These are phyloP conservation scores for Coniosporium tulheliwenetii DNA, from an alignment of 2,329 filamentous ascomycete genomes.

Conservation along the genomic window DNA sequence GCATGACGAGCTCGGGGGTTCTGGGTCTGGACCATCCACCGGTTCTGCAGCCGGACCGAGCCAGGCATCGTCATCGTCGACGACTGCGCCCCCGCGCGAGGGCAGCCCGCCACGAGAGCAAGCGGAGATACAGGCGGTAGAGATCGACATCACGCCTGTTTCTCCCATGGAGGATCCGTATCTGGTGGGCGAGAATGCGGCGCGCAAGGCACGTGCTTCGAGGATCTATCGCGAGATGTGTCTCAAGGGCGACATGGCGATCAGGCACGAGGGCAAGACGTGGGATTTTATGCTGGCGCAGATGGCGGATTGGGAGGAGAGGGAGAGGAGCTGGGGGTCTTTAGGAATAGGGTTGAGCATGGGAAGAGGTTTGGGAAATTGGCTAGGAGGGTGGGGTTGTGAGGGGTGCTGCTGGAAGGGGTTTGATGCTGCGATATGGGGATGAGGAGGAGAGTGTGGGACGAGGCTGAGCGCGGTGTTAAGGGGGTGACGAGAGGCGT, in stretches of 20 bases:
- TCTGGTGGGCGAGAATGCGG: constrained; percentile 51
- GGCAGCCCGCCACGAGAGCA: too few species aligned
- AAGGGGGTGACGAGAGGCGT: too few species aligned
- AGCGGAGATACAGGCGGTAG: constrained; percentile 7
- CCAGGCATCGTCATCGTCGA: not conserved
- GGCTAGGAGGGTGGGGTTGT: constrained; percentile 5
- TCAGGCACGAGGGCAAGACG: constrained; percentile 16
- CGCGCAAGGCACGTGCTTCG: constrained; percentile 39
- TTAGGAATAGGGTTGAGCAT: constrained; percentile 10
- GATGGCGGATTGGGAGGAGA: constrained; percentile 26
- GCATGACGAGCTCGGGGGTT: constrained; percentile 8
- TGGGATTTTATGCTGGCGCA: constrained; percentile 26
- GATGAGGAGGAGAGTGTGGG: too few species aligned
- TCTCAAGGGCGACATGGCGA: constrained; percentile 12
- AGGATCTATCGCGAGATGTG: constrained; percentile 35
- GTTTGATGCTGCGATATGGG: too few species aligned
- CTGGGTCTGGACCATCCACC: not conserved
- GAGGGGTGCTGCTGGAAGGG: not conserved
- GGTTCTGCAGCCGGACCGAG: not conserved
- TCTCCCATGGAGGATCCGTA: constrained; percentile 51
- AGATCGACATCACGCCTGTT: constrained; percentile 11
- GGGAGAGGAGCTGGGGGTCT: constrained; percentile 18
- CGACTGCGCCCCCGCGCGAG: not conserved
- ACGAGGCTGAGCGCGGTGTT: too few species aligned
- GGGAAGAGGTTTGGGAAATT: constrained; percentile 4